These are phyloP conservation scores for Diddensiella transvaalensis DNA, from an alignment of 805 yeast species.

Conservation along the genomic window DNA sequence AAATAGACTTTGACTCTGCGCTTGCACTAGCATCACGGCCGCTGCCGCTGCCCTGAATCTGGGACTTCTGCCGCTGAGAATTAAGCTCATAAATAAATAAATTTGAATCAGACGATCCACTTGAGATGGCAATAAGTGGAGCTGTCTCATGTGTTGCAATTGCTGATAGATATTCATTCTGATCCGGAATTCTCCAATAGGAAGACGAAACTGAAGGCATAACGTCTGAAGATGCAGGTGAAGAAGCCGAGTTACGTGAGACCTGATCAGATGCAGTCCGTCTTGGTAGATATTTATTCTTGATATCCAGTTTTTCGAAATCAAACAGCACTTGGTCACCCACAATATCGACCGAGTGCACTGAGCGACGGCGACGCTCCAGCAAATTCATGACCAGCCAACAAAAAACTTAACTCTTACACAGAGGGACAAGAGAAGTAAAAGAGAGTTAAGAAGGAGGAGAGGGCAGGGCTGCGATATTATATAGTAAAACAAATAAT, in stretches of 20 bases:
- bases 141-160: constrained; percentile 35
- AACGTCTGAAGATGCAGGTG: not conserved
- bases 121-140: constrained; percentile 53
- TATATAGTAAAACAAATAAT: no score
- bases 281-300: not conserved
- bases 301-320: constrained; percentile 1
- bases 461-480: not conserved
- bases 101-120: constrained; percentile 46
- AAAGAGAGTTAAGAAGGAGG: not conserved
- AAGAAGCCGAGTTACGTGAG: not conserved
- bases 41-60: constrained; percentile 1
- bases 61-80: constrained; percentile 1
- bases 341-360: not conserved
- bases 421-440: no score
- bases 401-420: no score
- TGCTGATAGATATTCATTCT: constrained; percentile 32
- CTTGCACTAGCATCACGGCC: not conserved
- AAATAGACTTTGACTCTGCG: constrained; percentile 21
- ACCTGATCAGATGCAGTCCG: not conserved
- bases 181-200: constrained; percentile 40
- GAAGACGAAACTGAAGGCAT: constrained; percentile 23
- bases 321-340: not conserved
- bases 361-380: not conserved
- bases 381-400: not conserved
- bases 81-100: constrained; percentile 50